A percentile compares a stretch with the other conserved stretches of the same genome.
Conservation (phyloP, 2,329 filamentous ascomycete species). For the Phialophora chinensis region DNA sequence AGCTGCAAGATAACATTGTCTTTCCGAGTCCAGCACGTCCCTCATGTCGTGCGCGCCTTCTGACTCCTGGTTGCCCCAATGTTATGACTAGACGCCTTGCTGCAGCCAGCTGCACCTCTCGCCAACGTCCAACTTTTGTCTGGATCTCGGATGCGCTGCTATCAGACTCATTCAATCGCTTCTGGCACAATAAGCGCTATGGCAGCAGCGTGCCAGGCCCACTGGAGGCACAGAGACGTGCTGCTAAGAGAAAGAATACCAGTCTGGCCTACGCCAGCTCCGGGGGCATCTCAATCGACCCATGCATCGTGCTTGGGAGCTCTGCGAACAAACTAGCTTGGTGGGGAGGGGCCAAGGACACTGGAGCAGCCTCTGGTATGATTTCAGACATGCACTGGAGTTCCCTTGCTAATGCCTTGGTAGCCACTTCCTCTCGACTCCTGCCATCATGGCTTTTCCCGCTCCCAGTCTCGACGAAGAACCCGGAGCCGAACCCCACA, state of each 20-base stretch:
- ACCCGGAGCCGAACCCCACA: neutral
- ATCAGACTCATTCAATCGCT: conserved; percentile 56
- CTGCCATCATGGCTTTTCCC: conserved; percentile 29
- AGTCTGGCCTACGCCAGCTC: conserved; percentile 49
- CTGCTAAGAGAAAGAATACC: conserved; percentile 62
- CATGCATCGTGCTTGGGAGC: conserved; percentile 49
- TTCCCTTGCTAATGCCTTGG: neutral
- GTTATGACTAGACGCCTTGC: conserved; percentile 36
- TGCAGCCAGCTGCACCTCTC: conserved; percentile 33
- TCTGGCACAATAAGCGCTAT: conserved; percentile 57
- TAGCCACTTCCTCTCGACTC: conserved; percentile 13
- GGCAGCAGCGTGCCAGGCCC: conserved; percentile 67
- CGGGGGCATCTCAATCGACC: conserved; percentile 45
- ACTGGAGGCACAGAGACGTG: conserved; percentile 64
- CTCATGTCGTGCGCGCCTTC: neutral
- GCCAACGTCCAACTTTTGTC: conserved; percentile 36
- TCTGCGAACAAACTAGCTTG: conserved; percentile 31
- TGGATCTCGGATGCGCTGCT: conserved; percentile 57
- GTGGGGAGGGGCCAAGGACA: conserved; percentile 32
- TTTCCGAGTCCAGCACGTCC: neutral
- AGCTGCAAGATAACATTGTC: neutral
- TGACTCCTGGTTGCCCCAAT: conserved; percentile 28
- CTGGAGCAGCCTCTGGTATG: conserved; percentile 9
- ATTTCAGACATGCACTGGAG: neutral
- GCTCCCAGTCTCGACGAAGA: neutral